phyloP scores from a whole-genome alignment of 441 rosid species.

The Geranium incanum region DNA sequence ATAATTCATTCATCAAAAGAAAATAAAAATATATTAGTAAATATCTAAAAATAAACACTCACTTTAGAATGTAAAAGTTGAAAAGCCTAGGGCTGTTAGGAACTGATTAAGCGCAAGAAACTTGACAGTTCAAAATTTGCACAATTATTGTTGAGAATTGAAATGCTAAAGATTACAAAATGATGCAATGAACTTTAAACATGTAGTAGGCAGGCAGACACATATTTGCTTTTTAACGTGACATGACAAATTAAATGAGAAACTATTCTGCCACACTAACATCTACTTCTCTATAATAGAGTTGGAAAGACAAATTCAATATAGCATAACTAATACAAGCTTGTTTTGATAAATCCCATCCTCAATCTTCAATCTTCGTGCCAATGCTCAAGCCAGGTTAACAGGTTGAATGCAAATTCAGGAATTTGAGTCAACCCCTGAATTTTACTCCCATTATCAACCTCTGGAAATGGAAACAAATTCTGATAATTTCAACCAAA shows the following conservation, averaged over 20 bases:
- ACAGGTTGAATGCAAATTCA: background rate
- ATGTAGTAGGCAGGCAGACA: background rate
- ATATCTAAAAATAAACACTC: too few relatives aligned
- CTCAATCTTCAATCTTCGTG: background rate
- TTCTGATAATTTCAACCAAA: background rate
- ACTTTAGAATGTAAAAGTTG: too few relatives aligned
- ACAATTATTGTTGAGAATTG: background rate
- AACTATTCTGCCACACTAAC: slow-evolving; percentile 1
- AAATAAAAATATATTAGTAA: too few relatives aligned
- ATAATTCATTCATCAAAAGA: too few relatives aligned
- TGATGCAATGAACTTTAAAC: slow-evolving; percentile 3
- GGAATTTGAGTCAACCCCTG: background rate
- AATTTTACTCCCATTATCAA: background rate
- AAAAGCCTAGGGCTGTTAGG: too few relatives aligned
- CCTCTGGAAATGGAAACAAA: background rate
- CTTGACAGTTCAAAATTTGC: background rate
- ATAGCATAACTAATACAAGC: slow-evolving; percentile 4
- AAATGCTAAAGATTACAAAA: slow-evolving; percentile 4
- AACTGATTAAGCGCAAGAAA: too few relatives aligned
- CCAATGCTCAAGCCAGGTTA: background rate
- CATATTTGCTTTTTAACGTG: background rate
- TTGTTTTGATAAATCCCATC: background rate
- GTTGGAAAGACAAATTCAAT: background rate
- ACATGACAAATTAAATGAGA: background rate
- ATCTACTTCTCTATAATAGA: background rate